Percentiles rank a stretch among this genome's conserved stretches.
Evolutionary conservation across 2,329 filamentous ascomycete genomes (phyloP).

Genomic region (Aspergillus unguis): DNA sequence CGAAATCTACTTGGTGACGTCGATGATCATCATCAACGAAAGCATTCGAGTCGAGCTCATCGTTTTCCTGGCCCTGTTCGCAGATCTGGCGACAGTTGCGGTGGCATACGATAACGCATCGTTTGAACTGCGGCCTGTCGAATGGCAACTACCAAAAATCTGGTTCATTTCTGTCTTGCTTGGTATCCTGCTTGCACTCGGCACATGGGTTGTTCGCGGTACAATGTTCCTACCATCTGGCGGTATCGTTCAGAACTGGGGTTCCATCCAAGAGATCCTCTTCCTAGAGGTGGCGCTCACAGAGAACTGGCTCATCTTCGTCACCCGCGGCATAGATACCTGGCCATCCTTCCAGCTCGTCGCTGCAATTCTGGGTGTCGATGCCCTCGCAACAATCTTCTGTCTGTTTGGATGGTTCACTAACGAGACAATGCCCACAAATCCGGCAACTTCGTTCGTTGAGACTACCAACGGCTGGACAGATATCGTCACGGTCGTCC

Average conservation of each 20-base stretch:
- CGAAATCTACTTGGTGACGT: constrained; percentile 72
- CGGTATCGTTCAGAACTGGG: constrained; percentile 71
- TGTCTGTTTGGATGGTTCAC: constrained; percentile 72
- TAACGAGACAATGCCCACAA: constrained; percentile 44
- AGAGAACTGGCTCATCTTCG: constrained; percentile 96
- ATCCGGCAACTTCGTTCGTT: constrained; percentile 24
- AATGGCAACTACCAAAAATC: constrained; percentile 80
- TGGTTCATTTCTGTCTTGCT: constrained; percentile 64
- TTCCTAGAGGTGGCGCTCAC: constrained; percentile 89
- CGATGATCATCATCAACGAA: constrained; percentile 78
- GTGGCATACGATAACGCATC: constrained; percentile 83
- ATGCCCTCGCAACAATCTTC: constrained; percentile 70
- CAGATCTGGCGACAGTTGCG: constrained; percentile 75
- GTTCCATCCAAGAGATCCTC: constrained; percentile 71
- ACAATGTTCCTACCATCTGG: constrained; percentile 67
- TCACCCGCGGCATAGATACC: constrained; percentile 76
- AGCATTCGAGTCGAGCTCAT: constrained; percentile 70
- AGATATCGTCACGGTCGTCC: constrained; percentile 55
- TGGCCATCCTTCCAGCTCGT: constrained; percentile 72
- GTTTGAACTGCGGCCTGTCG: constrained; percentile 70
- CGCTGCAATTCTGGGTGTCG: constrained; percentile 67
- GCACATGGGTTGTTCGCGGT: constrained; percentile 71
- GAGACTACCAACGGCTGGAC: constrained; percentile 53
- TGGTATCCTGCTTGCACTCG: constrained; percentile 65
- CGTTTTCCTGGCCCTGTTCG: constrained; percentile 76